Base-by-base conservation (phyloP, 2,329 filamentous ascomycete species). In the Aspergillus costaricaensis region DNA sequence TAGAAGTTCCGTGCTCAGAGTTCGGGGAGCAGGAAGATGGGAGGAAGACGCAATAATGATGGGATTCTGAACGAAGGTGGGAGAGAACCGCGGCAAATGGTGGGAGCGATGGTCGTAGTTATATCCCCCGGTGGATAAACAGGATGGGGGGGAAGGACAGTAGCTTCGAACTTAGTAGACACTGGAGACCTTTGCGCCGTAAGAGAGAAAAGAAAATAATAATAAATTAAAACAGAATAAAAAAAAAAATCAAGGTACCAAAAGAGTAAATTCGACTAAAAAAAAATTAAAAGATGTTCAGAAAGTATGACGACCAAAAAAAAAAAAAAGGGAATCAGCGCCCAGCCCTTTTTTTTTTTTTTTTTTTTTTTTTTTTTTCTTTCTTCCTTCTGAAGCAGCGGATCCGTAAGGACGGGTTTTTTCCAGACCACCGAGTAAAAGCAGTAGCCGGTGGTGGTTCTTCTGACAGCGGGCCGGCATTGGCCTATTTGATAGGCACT, bases 381-480 rank as follows among this genome's bases (percentile, higher is more conserved):
- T 19, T 41, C 27, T 27, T n/a, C 41, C 27, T 19, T 27, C 39
- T 55, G 27, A 56, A 39, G 57, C 47, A 59, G 57, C 53, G 63
- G 64, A 62, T 51, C 63, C 61, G 47, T 32, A 39, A 54, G 50
- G 58, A 57, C 44, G 48, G 48, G 5, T 48, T 48, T 47, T 49
- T 50, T 49, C 21, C 32, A 41, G 60, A 23, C 23, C 53, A 43
- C 23, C 59, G 57, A 59, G 30, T 27, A 59, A 38, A 32, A 39
- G 38, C 23, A 36, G 38, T n/a, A 36, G n/a, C 57, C 54, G 57
- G 48, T 44, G n/a, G 52, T 61, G 54, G 43, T 62, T 59, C 54
- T 60, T 60, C 59, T 67, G 66, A 64, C 63, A 68, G 63, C 57
- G 60, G 60, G 58, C 60, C 59, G 58, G 55, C 30, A 62, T 60